Conservation (phyloP, 257 asterid species). For the Nicotiana tabacum region DNA sequence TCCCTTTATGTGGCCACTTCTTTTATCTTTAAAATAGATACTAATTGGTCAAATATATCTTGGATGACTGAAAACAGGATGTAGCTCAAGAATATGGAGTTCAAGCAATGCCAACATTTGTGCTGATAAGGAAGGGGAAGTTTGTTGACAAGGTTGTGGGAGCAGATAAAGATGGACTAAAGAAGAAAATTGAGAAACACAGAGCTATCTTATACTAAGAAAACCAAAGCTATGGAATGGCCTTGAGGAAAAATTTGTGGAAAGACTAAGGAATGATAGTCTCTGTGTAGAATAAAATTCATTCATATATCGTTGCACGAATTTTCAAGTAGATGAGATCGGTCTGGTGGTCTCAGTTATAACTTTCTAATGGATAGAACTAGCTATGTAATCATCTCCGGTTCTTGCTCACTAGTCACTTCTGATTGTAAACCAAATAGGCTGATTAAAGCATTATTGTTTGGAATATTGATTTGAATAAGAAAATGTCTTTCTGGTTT, state of each 20-base stretch:
- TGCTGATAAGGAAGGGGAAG: conserved; percentile 52
- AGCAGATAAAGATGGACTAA: too few species aligned
- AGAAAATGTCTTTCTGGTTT: neutral
- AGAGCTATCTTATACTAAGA: neutral
- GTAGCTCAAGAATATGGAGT: conserved; percentile 56
- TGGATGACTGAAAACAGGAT: conserved; percentile 32
- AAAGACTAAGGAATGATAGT: neutral
- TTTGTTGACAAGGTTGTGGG: too few species aligned
- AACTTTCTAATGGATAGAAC: neutral
- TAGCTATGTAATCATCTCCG: neutral
- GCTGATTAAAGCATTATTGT: neutral
- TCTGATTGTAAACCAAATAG: neutral
- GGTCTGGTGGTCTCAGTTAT: neutral
- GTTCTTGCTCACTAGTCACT: neutral
- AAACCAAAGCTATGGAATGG: too few species aligned
- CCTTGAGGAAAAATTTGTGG: too few species aligned
- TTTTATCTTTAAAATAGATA: neutral
- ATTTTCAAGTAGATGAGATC: neutral
- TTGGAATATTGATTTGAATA: neutral
- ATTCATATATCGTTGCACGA: neutral
- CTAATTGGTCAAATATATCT: neutral
- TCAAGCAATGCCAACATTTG: conserved; percentile 60
- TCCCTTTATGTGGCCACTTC: too few species aligned
- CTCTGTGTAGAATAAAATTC: neutral
- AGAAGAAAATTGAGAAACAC: too few species aligned